Evolutionary conservation across 1,284 basidiomycete genomes (phyloP), one percentile per base, ranked within the genome.

Genomic region (Rhodotorula sp.): DNA sequence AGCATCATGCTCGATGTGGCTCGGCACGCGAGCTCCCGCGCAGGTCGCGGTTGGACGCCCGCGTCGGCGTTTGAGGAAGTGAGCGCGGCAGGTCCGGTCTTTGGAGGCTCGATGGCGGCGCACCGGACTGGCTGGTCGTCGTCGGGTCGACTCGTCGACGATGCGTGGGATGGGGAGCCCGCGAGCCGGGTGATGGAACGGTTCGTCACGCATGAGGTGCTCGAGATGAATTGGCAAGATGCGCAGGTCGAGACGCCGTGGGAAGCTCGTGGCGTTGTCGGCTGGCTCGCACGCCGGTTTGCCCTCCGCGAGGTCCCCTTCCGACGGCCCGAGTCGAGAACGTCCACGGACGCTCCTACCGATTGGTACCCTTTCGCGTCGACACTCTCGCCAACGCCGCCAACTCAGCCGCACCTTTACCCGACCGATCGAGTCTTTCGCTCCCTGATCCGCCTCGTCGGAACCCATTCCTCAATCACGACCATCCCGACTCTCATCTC

Each of bases 401-500:
- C 78, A 2, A 63, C 57, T 39, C 81, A 80, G 70, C 84, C 82
- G 0, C 81, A 85, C 39, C 81, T 90, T 57, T 72, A 85, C 26
- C 88, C 88, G 0, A 83, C 83, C 57, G 83, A 84, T 58, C 76
- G 76, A 26, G 84, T 85, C 20, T 91, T 88, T 79, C 83, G 86
- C 39, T 79, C 87, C 14, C 90, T 91, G 78, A 84, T 93, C 60
- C 80, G 84, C 47, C 83, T 93, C 1, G 84, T 91, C 18, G 87
- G 87, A 0, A 80, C 86, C 6, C 84, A 85, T 57, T 79, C 81
- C 2, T 84, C 83, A 1, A 82, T 85, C 5, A 79, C 81, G 0
- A 87, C 90, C 78, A 88, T 93, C 49, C 88, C 91, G 0, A 83
- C 86, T n/a, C 84, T 85, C 4, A 82, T 95, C 3, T 87, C 86